Conservation (phyloP, 2,329 filamentous ascomycete genomes). For the Pseudocercospora vitis region DNA sequence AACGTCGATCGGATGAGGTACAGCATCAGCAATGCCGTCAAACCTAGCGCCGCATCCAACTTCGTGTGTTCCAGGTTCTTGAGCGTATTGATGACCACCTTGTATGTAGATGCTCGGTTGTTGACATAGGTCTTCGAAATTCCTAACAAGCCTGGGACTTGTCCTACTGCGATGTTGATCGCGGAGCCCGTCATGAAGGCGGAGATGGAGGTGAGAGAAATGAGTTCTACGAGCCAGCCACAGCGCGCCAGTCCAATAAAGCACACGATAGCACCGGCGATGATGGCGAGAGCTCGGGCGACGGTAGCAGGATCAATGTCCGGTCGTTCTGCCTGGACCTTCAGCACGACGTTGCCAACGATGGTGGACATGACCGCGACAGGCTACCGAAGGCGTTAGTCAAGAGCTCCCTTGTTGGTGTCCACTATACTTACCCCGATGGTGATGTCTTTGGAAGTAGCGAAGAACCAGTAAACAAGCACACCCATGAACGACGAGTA, state of each 20-base stretch:
- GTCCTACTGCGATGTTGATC: conserved; percentile 81
- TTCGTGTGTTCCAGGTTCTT: conserved; percentile 66
- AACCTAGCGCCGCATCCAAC: conserved; percentile 82
- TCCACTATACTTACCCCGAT: conserved; percentile 69
- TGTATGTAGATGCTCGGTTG: conserved; percentile 75
- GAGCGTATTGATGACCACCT: conserved; percentile 78
- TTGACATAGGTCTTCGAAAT: conserved; percentile 63
- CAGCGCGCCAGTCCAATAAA: conserved; percentile 75
- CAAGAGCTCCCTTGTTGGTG: not conserved
- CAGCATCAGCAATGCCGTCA: conserved; percentile 76
- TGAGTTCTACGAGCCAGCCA: conserved; percentile 91
- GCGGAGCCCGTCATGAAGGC: conserved; percentile 98
- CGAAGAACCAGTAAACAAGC: conserved; percentile 94
- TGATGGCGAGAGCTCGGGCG: conserved; percentile 74
- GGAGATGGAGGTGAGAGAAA: conserved; percentile 83
- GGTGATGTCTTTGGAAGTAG: conserved; percentile 97
- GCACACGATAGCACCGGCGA: conserved; percentile 74
- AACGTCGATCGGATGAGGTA: conserved; percentile 72
- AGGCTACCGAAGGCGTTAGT: conserved; percentile 57
- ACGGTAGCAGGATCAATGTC: conserved; percentile 64
- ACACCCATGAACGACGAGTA: conserved; percentile 98
- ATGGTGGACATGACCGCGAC: conserved; percentile 95
- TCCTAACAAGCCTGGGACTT: conserved; percentile 79
- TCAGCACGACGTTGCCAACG: conserved; percentile 74
- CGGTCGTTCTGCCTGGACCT: conserved; percentile 59